phyloP scores from a whole-genome alignment of 73 alveolate species.

The Tetrahymena borealis region DNA sequence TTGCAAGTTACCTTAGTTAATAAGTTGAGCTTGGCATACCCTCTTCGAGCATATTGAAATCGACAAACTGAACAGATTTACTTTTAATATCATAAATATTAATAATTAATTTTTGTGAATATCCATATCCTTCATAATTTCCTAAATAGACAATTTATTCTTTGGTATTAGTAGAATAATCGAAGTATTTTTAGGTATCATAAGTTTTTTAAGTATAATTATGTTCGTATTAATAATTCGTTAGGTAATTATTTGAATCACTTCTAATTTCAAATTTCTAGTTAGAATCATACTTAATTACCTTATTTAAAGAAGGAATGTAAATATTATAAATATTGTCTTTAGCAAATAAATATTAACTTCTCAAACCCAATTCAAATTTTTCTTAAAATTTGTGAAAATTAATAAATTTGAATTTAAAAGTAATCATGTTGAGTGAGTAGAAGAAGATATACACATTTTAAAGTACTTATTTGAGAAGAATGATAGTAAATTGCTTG shows the following conservation, averaged over 20 bases:
- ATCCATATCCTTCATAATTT: background rate
- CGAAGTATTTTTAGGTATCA: no score
- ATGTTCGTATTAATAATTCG: background rate
- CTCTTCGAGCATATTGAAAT: no score
- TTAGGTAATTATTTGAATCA: background rate
- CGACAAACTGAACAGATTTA: background rate
- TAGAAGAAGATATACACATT: background rate
- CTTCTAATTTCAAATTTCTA: background rate
- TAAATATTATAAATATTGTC: background rate
- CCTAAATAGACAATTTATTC: background rate
- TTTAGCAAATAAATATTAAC: background rate
- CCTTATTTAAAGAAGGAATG: background rate
- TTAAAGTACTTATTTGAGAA: background rate
- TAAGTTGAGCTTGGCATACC: no score
- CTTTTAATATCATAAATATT: background rate
- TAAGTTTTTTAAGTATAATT: background rate
- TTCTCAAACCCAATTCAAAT: background rate
- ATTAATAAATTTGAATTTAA: background rate
- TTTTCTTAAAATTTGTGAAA: background rate
- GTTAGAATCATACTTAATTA: background rate
- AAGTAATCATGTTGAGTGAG: background rate
- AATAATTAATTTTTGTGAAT: background rate
- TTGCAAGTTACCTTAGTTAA: no score
- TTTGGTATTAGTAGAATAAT: background rate
- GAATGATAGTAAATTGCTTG: background rate